A percentile compares a stretch with the other conserved stretches of the same genome.
phyloP scores from a whole-genome alignment of 2,329 filamentous ascomycete species.

The Phialocephala subalpina region DNA sequence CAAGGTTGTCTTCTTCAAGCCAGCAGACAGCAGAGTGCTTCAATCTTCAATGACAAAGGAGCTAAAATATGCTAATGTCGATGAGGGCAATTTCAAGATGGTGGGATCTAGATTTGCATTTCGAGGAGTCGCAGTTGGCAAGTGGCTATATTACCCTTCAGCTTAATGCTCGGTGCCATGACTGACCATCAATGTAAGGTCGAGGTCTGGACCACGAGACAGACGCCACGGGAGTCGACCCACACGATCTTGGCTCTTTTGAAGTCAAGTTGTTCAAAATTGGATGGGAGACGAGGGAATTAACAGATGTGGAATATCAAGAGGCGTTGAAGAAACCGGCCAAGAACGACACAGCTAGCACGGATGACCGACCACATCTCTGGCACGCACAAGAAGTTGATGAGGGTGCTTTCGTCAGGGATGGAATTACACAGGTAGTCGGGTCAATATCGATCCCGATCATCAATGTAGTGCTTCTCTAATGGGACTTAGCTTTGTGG shows the following conservation, averaged over 20 bases:
- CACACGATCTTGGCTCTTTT: conserved; percentile 5
- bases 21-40: neutral
- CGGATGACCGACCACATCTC: neutral
- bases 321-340: neutral
- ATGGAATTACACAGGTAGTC: conserved; percentile 9
- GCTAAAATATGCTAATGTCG: neutral
- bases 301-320: neutral
- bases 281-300: neutral
- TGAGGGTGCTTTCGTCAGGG: neutral
- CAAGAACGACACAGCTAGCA: neutral
- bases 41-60: neutral
- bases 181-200: neutral
- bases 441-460: neutral
- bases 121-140: conserved; percentile 4
- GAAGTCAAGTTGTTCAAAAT: neutral
- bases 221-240: neutral
- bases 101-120: conserved; percentile 3
- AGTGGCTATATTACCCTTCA: neutral
- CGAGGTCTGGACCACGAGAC: neutral
- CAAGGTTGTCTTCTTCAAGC: neutral
- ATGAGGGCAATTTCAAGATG: neutral
- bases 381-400: conserved; percentile 16
- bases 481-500: neutral
- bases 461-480: neutral
- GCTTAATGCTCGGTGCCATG: neutral